phyloP scores from a whole-genome alignment of 106 monocot species.

The Phalaenopsis equestris region DNA sequence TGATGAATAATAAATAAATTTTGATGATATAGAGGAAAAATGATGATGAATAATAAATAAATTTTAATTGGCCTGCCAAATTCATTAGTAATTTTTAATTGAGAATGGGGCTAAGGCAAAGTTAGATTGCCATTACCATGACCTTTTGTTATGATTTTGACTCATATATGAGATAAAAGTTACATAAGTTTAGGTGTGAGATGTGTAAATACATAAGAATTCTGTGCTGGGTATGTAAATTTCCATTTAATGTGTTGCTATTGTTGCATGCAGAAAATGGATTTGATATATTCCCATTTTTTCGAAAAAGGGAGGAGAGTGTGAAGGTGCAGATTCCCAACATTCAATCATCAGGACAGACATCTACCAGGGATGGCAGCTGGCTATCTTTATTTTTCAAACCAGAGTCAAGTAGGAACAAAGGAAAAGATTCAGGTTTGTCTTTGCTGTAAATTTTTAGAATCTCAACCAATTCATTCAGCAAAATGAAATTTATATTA shows the following conservation, averaged over 20 bases:
- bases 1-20: too few species aligned
- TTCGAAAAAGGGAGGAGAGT: slow-evolving; percentile 37
- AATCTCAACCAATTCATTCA: not conserved
- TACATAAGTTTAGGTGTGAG: too few species aligned
- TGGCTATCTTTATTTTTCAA: slow-evolving; percentile 33
- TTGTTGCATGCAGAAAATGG: slow-evolving; percentile 34
- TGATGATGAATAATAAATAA: too few species aligned
- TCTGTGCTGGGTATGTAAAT: too few species aligned
- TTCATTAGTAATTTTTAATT: too few species aligned
- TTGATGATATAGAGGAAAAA: too few species aligned
- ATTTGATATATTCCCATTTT: slow-evolving; percentile 56
- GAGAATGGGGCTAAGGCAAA: too few species aligned
- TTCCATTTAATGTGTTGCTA: not conserved
- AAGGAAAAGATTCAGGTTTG: slow-evolving; percentile 31
- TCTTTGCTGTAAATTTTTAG: slow-evolving; percentile 7
- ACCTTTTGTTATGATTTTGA: too few species aligned
- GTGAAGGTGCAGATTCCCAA: slow-evolving; percentile 12
- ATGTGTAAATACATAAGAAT: too few species aligned
- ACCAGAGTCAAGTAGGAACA: slow-evolving; percentile 16
- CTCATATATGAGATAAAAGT: too few species aligned
- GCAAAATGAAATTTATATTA: not conserved
- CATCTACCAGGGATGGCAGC: slow-evolving; percentile 15
- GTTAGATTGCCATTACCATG: too few species aligned
- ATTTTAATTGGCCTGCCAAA: too few species aligned
- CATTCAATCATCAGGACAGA: slow-evolving; percentile 10